A percentile compares a stretch with the other conserved stretches of the same genome.
Evolutionary conservation across 305 asterid genomes (phyloP).

Genomic region (Solanum hybrid): DNA sequence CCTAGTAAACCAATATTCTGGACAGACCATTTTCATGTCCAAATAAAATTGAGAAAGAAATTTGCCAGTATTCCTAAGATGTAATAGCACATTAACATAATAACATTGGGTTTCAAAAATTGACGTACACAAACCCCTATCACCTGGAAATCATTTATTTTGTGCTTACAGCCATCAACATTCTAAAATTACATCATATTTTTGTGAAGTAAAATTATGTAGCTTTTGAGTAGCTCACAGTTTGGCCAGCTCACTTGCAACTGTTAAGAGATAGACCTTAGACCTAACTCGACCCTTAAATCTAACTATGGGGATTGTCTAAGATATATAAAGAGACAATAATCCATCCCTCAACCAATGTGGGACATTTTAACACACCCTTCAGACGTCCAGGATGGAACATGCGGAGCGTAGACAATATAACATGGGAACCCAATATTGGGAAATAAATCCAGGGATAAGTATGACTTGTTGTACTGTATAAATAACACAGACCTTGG

Average conservation of each 20-base stretch:
- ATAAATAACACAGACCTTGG: neutral
- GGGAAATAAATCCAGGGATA: neutral
- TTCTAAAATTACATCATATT: neutral
- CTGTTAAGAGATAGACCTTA: neutral
- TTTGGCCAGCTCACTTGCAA: neutral
- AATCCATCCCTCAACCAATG: neutral
- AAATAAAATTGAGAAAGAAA: neutral
- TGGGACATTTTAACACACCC: neutral
- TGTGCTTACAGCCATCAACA: neutral
- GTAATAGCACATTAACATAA: neutral
- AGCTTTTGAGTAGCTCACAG: neutral
- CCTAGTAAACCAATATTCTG: neutral
- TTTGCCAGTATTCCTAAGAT: neutral
- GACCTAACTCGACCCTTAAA: neutral
- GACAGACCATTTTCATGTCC: neutral
- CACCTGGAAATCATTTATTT: neutral
- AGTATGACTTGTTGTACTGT: neutral
- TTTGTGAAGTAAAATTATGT: neutral
- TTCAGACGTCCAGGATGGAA: neutral
- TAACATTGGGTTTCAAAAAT: neutral
- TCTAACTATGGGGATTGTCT: neutral
- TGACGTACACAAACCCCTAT: neutral
- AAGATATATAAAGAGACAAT: neutral
- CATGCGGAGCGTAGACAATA: neutral
- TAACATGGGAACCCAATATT: neutral